Evolutionary conservation across 441 rosid species (phyloP), one percentile per base, ranked within the genome.

Genomic region (Jatropha multifida): DNA sequence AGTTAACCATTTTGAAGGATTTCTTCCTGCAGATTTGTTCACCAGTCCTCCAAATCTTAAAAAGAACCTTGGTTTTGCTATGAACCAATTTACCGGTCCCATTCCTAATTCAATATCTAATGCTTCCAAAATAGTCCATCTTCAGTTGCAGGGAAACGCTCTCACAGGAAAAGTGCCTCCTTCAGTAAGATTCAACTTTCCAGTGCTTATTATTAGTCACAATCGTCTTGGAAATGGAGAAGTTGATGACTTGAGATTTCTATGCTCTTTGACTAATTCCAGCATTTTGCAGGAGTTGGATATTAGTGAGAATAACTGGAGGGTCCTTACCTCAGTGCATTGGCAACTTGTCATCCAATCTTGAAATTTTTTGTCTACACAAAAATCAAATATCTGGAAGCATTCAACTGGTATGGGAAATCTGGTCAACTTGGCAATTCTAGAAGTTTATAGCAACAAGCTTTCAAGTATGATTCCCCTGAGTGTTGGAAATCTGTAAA

Each of bases 401-500:
- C 7, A 75, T 87, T 26, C 85, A 2, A n/a, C 44, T 15, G 81
- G 17, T 12, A 60, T 85, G 8, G 51, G 74, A 10, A 80, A 80
- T 40, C 82, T 86, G 1, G 58, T 56, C 49, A 74, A 48, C 64
- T 75, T 86, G 37, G 77, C 60, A n/a, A 1, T 27, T 13, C 13
- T 83, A 62, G 70, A 15, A 15, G 1, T 79, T 11, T 27, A 64
- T 0, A 3, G 15, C 27, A 84, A 83, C 40, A 46, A 38, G 20
- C 38, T 84, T 9, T 65, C 82, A 11, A 87, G 87, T 13, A 40
- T 62, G 49, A 79, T 86, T 73, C 88, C 90, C 6, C 17, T 78
- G 2, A 68, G 78, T 20, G 49, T 88, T 32, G 84, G 83, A 0
- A 85, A 84, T 42, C 83, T 85, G 8, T 55, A 70, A 10, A 76